Evolutionary conservation across 2,329 filamentous ascomycete genomes (phyloP), one percentile per base, ranked within the genome.

Genomic region (Metarhizium brunneum): DNA sequence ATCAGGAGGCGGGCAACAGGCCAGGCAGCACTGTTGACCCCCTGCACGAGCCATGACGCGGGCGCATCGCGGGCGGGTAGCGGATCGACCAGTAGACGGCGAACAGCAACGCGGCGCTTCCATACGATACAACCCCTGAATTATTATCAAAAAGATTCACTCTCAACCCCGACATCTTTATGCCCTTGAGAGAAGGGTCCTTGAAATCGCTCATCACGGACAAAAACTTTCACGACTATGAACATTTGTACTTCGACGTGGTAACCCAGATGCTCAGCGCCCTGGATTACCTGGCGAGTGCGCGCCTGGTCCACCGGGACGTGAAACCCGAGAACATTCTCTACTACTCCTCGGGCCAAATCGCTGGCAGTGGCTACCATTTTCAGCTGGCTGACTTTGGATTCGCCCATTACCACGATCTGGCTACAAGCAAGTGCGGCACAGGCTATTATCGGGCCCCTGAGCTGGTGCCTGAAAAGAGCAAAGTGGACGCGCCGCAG

Each of bases 301-400:
- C 38, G 40, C 18, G 49, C 16, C 4, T 55, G 8, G n/a, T 55
- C 14, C 53, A 55, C 40, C 13, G 53, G 32, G 53, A 55, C 30
- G n/a, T 47, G 1, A 55, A 55, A 18, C 53, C 53, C 0, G 53
- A 45, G 4, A 55, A 55, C 40, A 55, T 55, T 30, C 53, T 55
- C 16, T 55, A 55, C 30, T 3, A n/a, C 30, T 4, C 1, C 25
- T 25, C 11, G n/a, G 35, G 13, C 35, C 1, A 13, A 14, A 43
- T 43, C 16, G n/a, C 8, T 30, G 0, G 42, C 3, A 2, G 14
- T 4, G 1, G 13, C 3, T 54, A 43, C 35, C 11, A 1, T 43
- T 55, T 55, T n/a, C 53, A 55, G n/a, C 38, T 55, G 29, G 54
- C 40, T 16, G 49, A 54, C 47, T 50, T 54, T 42, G 53, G 53